Conservation (phyloP, 176 grass and related monocot species). For the Ensete ventricosum region DNA sequence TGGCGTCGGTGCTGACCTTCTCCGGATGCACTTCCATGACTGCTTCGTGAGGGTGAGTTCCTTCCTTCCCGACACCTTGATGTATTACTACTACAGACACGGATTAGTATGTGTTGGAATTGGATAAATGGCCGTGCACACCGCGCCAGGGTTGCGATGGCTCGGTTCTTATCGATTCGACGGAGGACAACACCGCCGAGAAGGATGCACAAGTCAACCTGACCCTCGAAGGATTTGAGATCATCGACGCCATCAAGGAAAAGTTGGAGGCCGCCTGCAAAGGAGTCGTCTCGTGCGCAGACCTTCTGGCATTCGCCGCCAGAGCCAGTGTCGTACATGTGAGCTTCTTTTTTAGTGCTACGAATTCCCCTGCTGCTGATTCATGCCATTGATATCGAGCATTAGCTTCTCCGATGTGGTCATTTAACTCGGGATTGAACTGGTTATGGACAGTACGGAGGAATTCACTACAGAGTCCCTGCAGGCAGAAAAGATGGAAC, state of each 20-base stretch:
- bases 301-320: conserved; percentile 16
- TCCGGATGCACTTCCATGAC: conserved; percentile 13
- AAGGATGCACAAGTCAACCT: conserved; percentile 8
- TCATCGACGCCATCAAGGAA: conserved; percentile 9
- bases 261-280: conserved; percentile 11
- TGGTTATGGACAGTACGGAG: conserved; percentile 31
- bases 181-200: neutral
- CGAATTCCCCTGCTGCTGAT: neutral
- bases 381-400: neutral
- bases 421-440: neutral
- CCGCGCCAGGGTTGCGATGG: conserved; percentile 12
- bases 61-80: no score
- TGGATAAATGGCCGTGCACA: no score
- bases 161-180: conserved; percentile 10
- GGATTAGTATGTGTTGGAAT: neutral
- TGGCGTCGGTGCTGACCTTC: conserved; percentile 3
- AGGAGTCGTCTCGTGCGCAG: conserved; percentile 13
- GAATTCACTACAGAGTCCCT: conserved; percentile 47
- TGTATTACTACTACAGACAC: neutral
- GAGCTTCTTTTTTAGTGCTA: neutral
- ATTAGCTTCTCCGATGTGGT: neutral
- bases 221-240: conserved; percentile 10
- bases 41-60: conserved; percentile 13
- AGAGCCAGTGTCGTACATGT: conserved; percentile 8
- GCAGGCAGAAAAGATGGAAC: conserved; percentile 55